Base-by-base conservation (phyloP, 306 rosid genomes). In the Ceratonia siliqua region DNA sequence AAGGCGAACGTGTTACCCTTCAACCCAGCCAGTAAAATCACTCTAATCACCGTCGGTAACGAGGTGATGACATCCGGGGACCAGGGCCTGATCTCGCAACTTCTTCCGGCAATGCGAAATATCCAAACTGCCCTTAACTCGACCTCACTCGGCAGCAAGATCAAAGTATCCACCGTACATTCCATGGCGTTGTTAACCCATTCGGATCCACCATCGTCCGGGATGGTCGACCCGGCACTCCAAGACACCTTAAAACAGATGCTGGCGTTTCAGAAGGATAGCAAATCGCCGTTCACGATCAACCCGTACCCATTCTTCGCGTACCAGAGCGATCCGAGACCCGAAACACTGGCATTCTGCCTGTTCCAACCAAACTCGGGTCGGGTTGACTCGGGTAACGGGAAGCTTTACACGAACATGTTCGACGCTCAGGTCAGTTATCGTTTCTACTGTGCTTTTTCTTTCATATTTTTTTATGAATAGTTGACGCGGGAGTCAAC, bases 281-380 rank as follows among this genome's bases (percentile, higher is more conserved):
- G 76, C 14, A 75, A 63, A 0, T 84, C 91, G 24, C 87, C 89
- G 1, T 84, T 89, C 2, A 61, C 89, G 9, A 70, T 89, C 45
- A 89, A 89, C n/a, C 94, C 91, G 3, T 89, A 89, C 78, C 89
- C 91, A 3, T 87, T 86, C 35, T 89, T 89, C 36, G 89, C 88
- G 2, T 89, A 86, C 78, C 87, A 82, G 88, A 87, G 91, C 75
- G 91, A 89, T 74, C 79, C 89, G 65, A 82, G 89, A 14, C 82
- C 88, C 0, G 94, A 89, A 73, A 87, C 91, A 72, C 82, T 89
- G 20, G 82, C 85, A 68, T 89, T 86, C 42, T 89, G 94, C 42
- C 24, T 89, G 59, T 89, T 89, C 72, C 88, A 87, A 62, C 86
- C 85, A 0, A 89, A 84, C 62, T 80, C 91, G 70, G 89, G 94